Conservation (phyloP, 78 protist species). For the Speleostelium caveatum region DNA sequence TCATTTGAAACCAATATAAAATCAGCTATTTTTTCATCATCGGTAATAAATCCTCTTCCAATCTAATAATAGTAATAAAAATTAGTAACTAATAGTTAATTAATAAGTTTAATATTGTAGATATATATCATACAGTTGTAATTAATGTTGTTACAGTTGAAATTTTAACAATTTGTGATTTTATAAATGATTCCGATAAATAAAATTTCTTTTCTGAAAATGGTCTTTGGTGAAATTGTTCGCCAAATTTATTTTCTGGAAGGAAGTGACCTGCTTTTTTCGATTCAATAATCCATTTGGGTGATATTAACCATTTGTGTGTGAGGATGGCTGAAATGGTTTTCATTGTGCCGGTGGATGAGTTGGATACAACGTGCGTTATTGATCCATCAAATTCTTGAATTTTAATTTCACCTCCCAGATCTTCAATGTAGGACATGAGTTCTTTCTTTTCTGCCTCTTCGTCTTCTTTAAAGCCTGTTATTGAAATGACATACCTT, state of each 20-base stretch:
- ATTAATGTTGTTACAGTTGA: not conserved
- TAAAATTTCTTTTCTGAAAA: not conserved
- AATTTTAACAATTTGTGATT: not conserved
- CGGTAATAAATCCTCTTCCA: conserved; percentile 33
- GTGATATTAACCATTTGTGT: conserved; percentile 44
- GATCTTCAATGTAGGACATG: not conserved
- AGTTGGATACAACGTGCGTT: conserved; percentile 37
- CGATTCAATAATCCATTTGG: conserved; percentile 29
- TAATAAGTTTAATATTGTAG: not conserved
- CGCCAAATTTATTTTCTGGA: conserved; percentile 10
- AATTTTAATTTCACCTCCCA: conserved; percentile 24
- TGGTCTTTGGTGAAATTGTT: conserved; percentile 6
- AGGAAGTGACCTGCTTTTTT: not conserved
- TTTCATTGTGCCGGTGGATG: conserved; percentile 35
- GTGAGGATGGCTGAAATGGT: conserved; percentile 11
- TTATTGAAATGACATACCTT: not conserved
- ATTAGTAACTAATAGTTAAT: not conserved
- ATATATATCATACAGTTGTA: not conserved
- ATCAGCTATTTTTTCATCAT: conserved; percentile 17
- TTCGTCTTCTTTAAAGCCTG: conserved; percentile 27
- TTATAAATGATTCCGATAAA: conserved; percentile 1
- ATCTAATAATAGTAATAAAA: not conserved
- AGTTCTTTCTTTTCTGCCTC: conserved; percentile 18
- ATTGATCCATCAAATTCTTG: conserved; percentile 26
- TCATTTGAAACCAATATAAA: conserved; percentile 38